These are phyloP conservation scores for Melastoma candidum DNA, from an alignment of 441 rosid species.

Conservation along the genomic window DNA sequence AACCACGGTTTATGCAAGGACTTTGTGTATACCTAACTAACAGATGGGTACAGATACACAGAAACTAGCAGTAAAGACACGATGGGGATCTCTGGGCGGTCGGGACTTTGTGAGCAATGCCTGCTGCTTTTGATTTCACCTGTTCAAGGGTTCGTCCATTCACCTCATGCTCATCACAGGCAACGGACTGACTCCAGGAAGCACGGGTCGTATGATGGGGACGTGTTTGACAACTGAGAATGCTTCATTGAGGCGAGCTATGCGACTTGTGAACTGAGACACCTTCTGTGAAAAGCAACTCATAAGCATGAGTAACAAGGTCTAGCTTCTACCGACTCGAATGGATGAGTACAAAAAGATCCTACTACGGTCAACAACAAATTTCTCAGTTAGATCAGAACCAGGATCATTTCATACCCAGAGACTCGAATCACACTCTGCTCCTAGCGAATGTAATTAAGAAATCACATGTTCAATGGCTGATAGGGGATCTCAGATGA, in stretches of 20 bases:
- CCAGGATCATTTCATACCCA: not conserved
- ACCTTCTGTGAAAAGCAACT: conserved; percentile 38
- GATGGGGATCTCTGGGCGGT: not conserved
- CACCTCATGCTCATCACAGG: conserved; percentile 71
- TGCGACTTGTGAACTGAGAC: conserved; percentile 64
- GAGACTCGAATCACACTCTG: not conserved
- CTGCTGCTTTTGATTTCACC: not conserved
- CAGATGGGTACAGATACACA: not conserved
- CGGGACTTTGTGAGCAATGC: not conserved
- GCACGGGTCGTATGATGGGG: conserved; percentile 62
- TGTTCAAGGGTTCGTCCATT: not conserved
- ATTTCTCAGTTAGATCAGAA: not conserved
- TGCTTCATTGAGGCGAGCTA: conserved; percentile 73
- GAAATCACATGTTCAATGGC: not conserved
- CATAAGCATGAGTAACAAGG: not conserved
- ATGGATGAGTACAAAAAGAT: too few species aligned
- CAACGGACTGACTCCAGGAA: conserved; percentile 76
- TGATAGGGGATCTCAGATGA: too few species aligned
- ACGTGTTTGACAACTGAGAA: conserved; percentile 78
- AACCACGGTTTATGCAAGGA: too few species aligned
- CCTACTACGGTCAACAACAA: not conserved
- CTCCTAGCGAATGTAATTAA: not conserved
- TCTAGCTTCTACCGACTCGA: not conserved
- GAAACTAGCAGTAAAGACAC: not conserved
- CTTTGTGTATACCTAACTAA: too few species aligned